phyloP scores from a whole-genome alignment of 2,329 filamentous ascomycete genomes.

The Talaromyces sp. region DNA sequence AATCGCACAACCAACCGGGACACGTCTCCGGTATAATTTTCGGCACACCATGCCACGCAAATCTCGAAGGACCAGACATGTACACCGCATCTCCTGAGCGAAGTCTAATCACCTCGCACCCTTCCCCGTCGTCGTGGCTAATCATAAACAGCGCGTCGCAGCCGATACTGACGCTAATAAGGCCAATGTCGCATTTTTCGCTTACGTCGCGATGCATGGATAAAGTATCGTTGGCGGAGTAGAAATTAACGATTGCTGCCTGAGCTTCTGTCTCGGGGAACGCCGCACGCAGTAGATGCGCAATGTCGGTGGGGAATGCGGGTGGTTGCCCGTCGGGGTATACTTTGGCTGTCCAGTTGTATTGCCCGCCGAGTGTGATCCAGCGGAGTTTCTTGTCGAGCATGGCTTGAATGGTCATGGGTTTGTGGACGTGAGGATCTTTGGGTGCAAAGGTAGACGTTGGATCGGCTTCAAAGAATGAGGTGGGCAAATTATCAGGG shows the following conservation, averaged over 20 bases:
- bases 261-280: slow-evolving; percentile 78
- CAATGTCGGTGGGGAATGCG: slow-evolving; percentile 70
- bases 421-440: slow-evolving; percentile 69
- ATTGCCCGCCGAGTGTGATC: slow-evolving; percentile 92
- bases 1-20: slow-evolving; percentile 67
- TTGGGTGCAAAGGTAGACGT: slow-evolving; percentile 53
- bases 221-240: slow-evolving; percentile 84
- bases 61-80: slow-evolving; percentile 77
- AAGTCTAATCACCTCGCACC: slow-evolving; percentile 57
- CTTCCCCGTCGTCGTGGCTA: slow-evolving; percentile 55
- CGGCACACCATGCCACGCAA: slow-evolving; percentile 93
- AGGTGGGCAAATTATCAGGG: slow-evolving; percentile 20
- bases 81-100: slow-evolving; percentile 85
- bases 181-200: slow-evolving; percentile 71
- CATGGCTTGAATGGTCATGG: slow-evolving; percentile 65
- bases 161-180: slow-evolving; percentile 83
- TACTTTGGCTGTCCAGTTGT: slow-evolving; percentile 86
- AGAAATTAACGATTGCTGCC: slow-evolving; percentile 91
- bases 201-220: slow-evolving; percentile 93
- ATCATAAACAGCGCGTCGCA: slow-evolving; percentile 89
- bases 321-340: slow-evolving; percentile 71
- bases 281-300: slow-evolving; percentile 61
- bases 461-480: slow-evolving; percentile 55
- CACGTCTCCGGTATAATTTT: slow-evolving; percentile 79
- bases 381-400: slow-evolving; percentile 81